A percentile compares a stretch with the other conserved stretches of the same genome.
phyloP scores from a whole-genome alignment of 805 yeast genomes.

The Ogataea trehaloabstinens region DNA sequence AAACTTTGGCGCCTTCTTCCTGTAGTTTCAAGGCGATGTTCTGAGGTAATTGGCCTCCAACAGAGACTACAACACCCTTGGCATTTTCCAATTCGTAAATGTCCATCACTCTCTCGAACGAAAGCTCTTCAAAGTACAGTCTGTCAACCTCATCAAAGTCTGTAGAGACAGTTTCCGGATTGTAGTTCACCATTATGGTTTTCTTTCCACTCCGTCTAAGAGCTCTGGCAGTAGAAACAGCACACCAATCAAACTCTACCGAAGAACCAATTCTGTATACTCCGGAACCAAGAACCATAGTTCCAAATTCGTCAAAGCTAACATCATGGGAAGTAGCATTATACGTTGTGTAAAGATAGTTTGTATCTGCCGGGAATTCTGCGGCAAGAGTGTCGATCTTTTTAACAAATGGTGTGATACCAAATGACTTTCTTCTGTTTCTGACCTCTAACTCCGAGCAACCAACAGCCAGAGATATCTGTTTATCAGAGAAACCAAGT shows the following conservation, averaged over 20 bases:
- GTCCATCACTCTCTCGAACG: constrained; percentile 95
- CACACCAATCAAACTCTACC: constrained; percentile 99
- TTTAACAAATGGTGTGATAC: constrained; percentile 90
- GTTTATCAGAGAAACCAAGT: constrained; percentile 93
- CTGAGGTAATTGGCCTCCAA: constrained; percentile 98
- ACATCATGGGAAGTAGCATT: constrained; percentile 87
- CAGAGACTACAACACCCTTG: constrained; percentile 89
- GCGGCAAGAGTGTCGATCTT: constrained; percentile 97
- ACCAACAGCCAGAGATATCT: constrained; percentile 76
- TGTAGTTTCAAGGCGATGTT: constrained; percentile 89
- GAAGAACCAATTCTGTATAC: constrained; percentile 98
- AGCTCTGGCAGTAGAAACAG: constrained; percentile 94
- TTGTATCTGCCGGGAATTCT: constrained; percentile 96
- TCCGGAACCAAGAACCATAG: constrained; percentile 97
- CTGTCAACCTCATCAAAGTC: constrained; percentile 98
- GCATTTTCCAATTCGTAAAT: constrained; percentile 91
- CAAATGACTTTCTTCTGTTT: constrained; percentile 72
- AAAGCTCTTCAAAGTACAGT: constrained; percentile 91
- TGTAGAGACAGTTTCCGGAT: constrained; percentile 98
- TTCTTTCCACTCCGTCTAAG: constrained; percentile 82
- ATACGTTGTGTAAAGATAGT: constrained; percentile 93
- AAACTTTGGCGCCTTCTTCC: constrained; percentile 76
- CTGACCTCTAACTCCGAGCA: constrained; percentile 80
- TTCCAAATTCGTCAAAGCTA: constrained; percentile 83
- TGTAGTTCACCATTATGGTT: constrained; percentile 95